Evolutionary conservation across 805 yeast species (phyloP).

Genomic region (Isabelozyma rhagii): DNA sequence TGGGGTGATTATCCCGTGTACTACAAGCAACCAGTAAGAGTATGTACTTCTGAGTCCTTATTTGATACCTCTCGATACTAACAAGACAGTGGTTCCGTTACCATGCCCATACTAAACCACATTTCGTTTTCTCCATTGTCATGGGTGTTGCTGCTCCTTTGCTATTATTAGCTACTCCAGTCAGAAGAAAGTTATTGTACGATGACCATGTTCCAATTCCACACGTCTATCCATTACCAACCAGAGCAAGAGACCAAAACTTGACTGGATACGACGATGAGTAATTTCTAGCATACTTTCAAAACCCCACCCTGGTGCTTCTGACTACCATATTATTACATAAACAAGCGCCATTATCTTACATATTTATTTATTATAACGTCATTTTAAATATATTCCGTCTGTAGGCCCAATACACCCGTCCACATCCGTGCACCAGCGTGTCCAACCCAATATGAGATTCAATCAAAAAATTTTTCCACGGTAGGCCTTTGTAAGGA

Average conservation of each 20-base stretch:
- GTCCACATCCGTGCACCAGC: neutral
- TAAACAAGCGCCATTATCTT: no score
- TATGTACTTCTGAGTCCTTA: constrained; percentile 31
- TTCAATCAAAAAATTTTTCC: neutral
- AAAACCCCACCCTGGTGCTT: neutral
- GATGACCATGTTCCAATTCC: constrained; percentile 69
- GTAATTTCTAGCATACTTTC: neutral
- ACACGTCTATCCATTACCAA: constrained; percentile 53
- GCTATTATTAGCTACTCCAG: constrained; percentile 58
- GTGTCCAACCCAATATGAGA: neutral
- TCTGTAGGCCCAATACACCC: neutral
- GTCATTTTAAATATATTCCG: neutral
- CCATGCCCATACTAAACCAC: constrained; percentile 75
- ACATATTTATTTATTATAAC: neutral
- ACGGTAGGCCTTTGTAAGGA: neutral
- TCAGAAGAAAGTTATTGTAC: constrained; percentile 67
- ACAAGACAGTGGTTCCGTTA: constrained; percentile 63
- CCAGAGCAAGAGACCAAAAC: constrained; percentile 46
- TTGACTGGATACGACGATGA: constrained; percentile 57
- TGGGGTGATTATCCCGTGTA: constrained; percentile 55
- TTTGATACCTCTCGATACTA: constrained; percentile 10
- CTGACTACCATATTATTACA: neutral
- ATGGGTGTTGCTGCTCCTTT: constrained; percentile 69
- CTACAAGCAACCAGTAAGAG: constrained; percentile 61
- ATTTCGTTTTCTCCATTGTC: constrained; percentile 60